These are phyloP conservation scores for Cladosporium colombiae DNA, from an alignment of 2,329 filamentous ascomycete species.

Conservation along the genomic window DNA sequence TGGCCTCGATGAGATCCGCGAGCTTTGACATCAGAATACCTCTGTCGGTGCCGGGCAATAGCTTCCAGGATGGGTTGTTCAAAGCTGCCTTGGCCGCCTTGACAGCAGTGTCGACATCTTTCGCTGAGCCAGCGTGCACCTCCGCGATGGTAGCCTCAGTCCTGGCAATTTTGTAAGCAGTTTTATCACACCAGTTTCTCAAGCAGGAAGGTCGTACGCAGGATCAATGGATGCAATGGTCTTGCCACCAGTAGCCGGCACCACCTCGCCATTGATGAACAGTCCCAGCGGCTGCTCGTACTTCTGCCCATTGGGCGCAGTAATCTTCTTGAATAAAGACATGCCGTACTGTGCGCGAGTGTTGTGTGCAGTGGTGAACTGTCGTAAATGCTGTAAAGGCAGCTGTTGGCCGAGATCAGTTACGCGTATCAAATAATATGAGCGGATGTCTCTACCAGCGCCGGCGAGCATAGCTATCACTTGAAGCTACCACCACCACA, in stretches of 20 bases:
- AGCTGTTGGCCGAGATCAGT: neutral
- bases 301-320: conserved; percentile 72
- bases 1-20: conserved; percentile 73
- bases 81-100: conserved; percentile 69
- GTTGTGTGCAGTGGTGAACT: neutral
- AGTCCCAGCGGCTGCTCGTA: conserved; percentile 75
- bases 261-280: conserved; percentile 82
- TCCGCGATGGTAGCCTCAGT: conserved; percentile 39
- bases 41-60: conserved; percentile 64
- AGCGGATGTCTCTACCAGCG: neutral
- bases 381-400: neutral
- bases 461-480: neutral
- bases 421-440: neutral
- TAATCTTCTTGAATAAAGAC: conserved; percentile 61
- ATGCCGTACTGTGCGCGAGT: conserved; percentile 30
- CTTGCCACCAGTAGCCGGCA: conserved; percentile 64
- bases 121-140: conserved; percentile 67
- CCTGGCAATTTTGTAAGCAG: conserved; percentile 26
- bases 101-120: conserved; percentile 72
- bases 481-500: neutral
- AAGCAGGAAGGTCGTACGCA: conserved; percentile 49
- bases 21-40: conserved; percentile 69
- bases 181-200: neutral
- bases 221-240: conserved; percentile 60
- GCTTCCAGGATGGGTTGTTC: conserved; percentile 59